Evolutionary conservation across 495 filamentous ascomycete species (phyloP).

Genomic region (Aspergillus funiculosus): DNA sequence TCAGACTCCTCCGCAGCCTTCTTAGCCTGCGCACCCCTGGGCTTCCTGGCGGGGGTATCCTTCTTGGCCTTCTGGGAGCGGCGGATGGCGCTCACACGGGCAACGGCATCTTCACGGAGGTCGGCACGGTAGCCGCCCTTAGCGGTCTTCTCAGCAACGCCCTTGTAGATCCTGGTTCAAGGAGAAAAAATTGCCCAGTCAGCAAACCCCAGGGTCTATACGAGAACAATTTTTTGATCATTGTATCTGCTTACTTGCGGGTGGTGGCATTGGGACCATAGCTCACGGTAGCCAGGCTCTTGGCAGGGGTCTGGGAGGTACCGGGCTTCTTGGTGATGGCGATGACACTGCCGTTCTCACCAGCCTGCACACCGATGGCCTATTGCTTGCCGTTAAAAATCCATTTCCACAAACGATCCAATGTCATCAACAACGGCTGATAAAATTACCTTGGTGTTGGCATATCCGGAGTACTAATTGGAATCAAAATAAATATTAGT

Average conservation of each 20-base stretch:
- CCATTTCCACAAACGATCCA: slow-evolving; percentile 1
- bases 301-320: slow-evolving; percentile 61
- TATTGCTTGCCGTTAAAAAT: slow-evolving; percentile 32
- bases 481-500: slow-evolving; percentile 7
- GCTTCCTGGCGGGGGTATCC: slow-evolving; percentile 64
- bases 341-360: slow-evolving; percentile 63
- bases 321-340: slow-evolving; percentile 76
- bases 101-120: slow-evolving; percentile 77
- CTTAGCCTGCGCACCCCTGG: slow-evolving; percentile 74
- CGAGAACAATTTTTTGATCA: not conserved
- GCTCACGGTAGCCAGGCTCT: slow-evolving; percentile 55
- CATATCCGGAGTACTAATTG: slow-evolving; percentile 74
- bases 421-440: slow-evolving; percentile 13
- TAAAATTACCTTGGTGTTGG: slow-evolving; percentile 82
- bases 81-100: slow-evolving; percentile 83
- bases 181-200: slow-evolving; percentile 8
- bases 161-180: slow-evolving; percentile 70
- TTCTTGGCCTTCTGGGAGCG: slow-evolving; percentile 72
- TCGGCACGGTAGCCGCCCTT: slow-evolving; percentile 82
- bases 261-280: slow-evolving; percentile 62
- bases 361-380: slow-evolving; percentile 71
- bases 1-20: slow-evolving; percentile 56
- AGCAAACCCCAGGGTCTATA: slow-evolving; percentile 10
- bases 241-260: slow-evolving; percentile 61
- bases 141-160: slow-evolving; percentile 70